Percentiles rank a stretch among this genome's conserved stretches.
These are phyloP conservation scores for Alternaria rosae DNA, from an alignment of 2,329 filamentous ascomycete genomes.

Conservation along the genomic window DNA sequence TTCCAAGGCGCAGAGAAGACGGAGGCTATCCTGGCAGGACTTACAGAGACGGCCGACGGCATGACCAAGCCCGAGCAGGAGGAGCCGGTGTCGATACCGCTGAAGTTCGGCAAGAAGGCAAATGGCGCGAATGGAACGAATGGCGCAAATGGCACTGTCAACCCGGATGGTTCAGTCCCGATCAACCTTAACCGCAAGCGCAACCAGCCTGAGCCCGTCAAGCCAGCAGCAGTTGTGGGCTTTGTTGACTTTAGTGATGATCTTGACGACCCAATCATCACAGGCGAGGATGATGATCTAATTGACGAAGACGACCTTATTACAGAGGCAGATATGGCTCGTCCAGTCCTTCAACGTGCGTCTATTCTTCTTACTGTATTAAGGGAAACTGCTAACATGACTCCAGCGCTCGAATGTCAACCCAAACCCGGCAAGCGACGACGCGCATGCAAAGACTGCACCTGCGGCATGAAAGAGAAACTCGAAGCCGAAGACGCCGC, in stretches of 20 bases:
- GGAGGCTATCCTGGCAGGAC: slow-evolving; percentile 85
- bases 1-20: slow-evolving; percentile 65
- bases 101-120: slow-evolving; percentile 71
- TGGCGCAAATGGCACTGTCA: slow-evolving; percentile 33
- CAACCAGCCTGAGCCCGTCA: slow-evolving; percentile 50
- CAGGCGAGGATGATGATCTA: slow-evolving; percentile 76
- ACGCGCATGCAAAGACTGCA: slow-evolving; percentile 97
- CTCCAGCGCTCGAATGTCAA: slow-evolving; percentile 79
- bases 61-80: slow-evolving; percentile 77
- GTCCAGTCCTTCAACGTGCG: slow-evolving; percentile 82
- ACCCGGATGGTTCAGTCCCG: slow-evolving; percentile 49
- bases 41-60: slow-evolving; percentile 69
- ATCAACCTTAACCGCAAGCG: slow-evolving; percentile 53
- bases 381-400: slow-evolving; percentile 13
- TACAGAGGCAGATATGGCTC: slow-evolving; percentile 81
- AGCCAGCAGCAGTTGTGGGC: slow-evolving; percentile 43
- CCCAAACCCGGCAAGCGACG: slow-evolving; percentile 88
- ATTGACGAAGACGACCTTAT: slow-evolving; percentile 92
- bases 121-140: slow-evolving; percentile 34
- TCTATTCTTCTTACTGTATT: slow-evolving; percentile 32
- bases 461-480: slow-evolving; percentile 86
- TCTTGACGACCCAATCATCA: slow-evolving; percentile 61
- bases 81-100: slow-evolving; percentile 63
- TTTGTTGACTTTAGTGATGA: slow-evolving; percentile 71
- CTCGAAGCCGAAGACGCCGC: slow-evolving; percentile 83